Evolutionary conservation across 495 filamentous ascomycete genomes (phyloP).

Genomic region (Copromyces sp.): DNA sequence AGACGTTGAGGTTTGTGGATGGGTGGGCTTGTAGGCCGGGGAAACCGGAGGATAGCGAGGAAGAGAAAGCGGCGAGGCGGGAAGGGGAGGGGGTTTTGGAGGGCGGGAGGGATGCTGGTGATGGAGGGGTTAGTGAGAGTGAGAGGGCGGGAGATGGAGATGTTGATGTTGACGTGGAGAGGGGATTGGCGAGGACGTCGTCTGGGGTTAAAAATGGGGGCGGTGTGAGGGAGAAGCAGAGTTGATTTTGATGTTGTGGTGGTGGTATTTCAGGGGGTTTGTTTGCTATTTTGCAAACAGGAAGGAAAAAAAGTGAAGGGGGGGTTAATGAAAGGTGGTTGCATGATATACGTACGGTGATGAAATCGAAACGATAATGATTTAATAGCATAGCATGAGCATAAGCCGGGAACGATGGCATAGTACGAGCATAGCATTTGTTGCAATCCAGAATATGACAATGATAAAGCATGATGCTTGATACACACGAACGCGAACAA

Average conservation of each 20-base stretch:
- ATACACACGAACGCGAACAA: background rate
- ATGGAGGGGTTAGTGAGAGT: background rate
- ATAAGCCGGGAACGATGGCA: background rate
- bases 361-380: background rate
- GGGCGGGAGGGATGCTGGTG: background rate
- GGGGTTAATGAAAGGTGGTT: background rate
- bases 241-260: background rate
- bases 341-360: background rate
- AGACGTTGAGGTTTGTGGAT: slow-evolving; percentile 55
- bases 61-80: background rate
- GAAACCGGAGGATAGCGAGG: slow-evolving; percentile 50
- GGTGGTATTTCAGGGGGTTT: background rate
- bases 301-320: background rate
- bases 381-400: background rate
- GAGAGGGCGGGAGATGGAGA: background rate
- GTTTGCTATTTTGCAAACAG: background rate
- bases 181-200: background rate
- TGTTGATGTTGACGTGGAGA: background rate
- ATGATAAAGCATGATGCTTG: background rate
- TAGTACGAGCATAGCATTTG: background rate
- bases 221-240: background rate
- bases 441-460: background rate
- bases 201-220: background rate
- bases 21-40: slow-evolving; percentile 62
- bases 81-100: background rate